phyloP scores from a whole-genome alignment of 148 eudicot species.

The Agrostemma githago region DNA sequence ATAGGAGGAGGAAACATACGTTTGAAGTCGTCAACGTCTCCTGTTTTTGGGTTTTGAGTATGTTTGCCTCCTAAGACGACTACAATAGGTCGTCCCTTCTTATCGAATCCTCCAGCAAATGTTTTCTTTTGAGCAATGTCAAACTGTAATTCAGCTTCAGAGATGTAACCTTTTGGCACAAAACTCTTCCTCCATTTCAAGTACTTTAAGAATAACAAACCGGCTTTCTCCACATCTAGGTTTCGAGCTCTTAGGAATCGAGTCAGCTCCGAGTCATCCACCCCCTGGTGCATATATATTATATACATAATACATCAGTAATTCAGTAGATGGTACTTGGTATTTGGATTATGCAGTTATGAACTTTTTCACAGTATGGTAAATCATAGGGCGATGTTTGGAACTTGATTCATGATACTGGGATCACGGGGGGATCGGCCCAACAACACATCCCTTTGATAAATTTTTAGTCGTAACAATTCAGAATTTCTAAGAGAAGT shows the following conservation, averaged over 20 bases:
- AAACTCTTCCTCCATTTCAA: constrained; percentile 55
- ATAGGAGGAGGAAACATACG: constrained; percentile 35
- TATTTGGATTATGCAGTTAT: too few species aligned
- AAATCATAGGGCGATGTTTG: too few species aligned
- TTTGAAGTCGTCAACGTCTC: constrained; percentile 72
- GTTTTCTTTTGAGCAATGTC: constrained; percentile 60
- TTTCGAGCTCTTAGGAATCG: constrained; percentile 82
- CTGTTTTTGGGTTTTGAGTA: constrained; percentile 38
- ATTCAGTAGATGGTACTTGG: neutral
- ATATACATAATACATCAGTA: neutral
- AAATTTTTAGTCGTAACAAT: too few species aligned
- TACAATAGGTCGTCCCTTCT: constrained; percentile 58
- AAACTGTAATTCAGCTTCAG: constrained; percentile 44
- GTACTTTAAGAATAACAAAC: constrained; percentile 49
- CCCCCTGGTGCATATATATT: constrained; percentile 36
- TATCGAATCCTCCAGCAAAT: constrained; percentile 64
- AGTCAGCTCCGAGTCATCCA: constrained; percentile 50
- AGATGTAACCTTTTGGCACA: constrained; percentile 56
- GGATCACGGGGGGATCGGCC: too few species aligned
- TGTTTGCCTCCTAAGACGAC: constrained; percentile 50
- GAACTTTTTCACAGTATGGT: too few species aligned
- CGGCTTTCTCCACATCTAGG: constrained; percentile 63
- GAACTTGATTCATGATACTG: too few species aligned
- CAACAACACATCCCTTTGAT: too few species aligned
- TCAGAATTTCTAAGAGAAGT: too few species aligned